A percentile compares a stretch with the other conserved stretches of the same genome.
Conservation (phyloP, 2,329 filamentous ascomycete species). For the Sclerotinia nivalis region DNA sequence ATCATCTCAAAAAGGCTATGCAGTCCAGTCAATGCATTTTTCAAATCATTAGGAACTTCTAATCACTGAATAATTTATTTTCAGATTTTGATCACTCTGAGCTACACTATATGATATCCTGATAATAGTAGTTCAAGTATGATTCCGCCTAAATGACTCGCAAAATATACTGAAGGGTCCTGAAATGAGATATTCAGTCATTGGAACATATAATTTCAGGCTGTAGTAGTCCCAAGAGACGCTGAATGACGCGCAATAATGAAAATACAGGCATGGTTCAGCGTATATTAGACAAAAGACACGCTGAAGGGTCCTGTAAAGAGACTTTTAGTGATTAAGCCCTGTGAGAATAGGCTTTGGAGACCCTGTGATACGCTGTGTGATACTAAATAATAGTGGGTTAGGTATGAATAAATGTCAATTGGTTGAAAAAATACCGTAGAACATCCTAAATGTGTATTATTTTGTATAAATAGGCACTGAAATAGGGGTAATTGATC, state of each 20-base stretch:
- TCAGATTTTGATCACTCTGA: accelerated
- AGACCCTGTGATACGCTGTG: no score
- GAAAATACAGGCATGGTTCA: accelerated
- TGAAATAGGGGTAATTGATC: neutral
- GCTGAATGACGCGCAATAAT: neutral
- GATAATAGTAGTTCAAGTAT: neutral
- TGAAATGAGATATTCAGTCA: neutral
- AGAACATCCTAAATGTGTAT: neutral
- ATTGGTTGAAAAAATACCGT: neutral
- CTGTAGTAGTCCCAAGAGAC: accelerated
- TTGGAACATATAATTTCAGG: neutral
- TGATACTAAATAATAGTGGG: neutral
- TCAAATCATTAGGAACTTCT: neutral
- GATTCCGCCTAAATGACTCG: neutral
- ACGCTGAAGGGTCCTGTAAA: neutral
- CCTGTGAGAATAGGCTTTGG: no score
- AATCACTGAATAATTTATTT: neutral
- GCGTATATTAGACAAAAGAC: neutral
- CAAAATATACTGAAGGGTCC: neutral
- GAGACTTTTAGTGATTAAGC: neutral
- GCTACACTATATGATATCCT: neutral
- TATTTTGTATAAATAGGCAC: neutral
- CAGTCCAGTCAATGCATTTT: neutral
- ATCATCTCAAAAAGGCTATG: neutral
- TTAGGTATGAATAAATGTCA: neutral